A percentile compares a stretch with the other conserved stretches of the same genome.
Conservation (phyloP, 2,329 filamentous ascomycete species). For the Penicillium sp. region DNA sequence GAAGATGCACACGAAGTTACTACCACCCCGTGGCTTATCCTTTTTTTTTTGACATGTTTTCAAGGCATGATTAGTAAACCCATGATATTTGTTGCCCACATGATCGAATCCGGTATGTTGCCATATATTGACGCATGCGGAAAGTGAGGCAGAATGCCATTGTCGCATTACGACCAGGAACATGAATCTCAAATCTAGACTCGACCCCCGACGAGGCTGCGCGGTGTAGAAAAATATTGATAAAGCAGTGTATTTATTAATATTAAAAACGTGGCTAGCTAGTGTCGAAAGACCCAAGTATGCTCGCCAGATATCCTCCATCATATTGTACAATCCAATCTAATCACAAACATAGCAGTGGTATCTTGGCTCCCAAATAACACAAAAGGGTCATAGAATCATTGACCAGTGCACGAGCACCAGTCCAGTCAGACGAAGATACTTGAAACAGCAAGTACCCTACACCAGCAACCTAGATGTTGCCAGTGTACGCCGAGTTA, state of each 20-base stretch:
- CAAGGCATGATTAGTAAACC: not conserved
- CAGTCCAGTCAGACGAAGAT: not conserved
- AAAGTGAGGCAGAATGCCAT: not conserved
- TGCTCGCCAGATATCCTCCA: slow-evolving; percentile 12
- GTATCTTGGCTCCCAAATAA: slow-evolving; percentile 21
- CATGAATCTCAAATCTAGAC: not conserved
- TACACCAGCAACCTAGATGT: slow-evolving; percentile 20
- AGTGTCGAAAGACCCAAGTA: slow-evolving; percentile 3
- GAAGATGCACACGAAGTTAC: not conserved
- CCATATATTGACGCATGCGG: slow-evolving; percentile 5
- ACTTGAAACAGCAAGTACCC: not conserved
- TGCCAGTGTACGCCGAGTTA: slow-evolving; percentile 35
- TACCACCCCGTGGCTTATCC: not conserved
- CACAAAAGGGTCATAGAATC: slow-evolving; percentile 20
- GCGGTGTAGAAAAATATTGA: not conserved
- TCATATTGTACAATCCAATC: slow-evolving; percentile 17
- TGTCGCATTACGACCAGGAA: not conserved
- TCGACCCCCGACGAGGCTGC: too few relatives aligned
- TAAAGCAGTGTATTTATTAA: slow-evolving; percentile 1
- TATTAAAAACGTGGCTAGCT: slow-evolving; percentile 3
- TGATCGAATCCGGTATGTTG: not conserved
- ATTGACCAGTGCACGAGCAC: slow-evolving; percentile 9
- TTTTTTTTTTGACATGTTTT: too few relatives aligned
- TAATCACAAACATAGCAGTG: slow-evolving; percentile 19
- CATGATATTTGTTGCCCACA: not conserved